Conservation (phyloP, 345 rosid genomes). For the Rubroshorea leprosula region DNA sequence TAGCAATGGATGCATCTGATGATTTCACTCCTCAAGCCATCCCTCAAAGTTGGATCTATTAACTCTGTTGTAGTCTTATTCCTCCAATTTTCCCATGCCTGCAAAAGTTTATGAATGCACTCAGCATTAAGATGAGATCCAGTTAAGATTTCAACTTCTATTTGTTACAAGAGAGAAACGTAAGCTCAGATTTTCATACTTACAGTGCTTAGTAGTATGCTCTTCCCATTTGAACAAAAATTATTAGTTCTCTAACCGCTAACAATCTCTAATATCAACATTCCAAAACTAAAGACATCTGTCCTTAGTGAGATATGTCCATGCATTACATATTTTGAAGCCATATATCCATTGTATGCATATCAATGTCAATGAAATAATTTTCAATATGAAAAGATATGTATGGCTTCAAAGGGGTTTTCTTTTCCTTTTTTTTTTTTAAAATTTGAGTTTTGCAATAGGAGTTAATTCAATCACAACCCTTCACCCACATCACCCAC, state of each 20-base stretch:
- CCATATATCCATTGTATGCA: constrained; percentile 38
- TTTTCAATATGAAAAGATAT: too few species aligned
- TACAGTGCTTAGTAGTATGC: constrained; percentile 36
- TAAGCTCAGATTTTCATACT: background rate
- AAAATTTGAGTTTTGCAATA: too few species aligned
- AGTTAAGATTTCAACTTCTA: too few species aligned
- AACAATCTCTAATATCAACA: constrained; percentile 40
- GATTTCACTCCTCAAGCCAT: constrained; percentile 21
- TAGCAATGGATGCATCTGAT: constrained; percentile 49
- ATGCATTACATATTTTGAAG: constrained; percentile 49
- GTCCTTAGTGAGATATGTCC: constrained; percentile 44
- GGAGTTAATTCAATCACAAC: too few species aligned
- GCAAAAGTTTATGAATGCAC: too few species aligned
- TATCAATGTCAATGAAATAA: background rate
- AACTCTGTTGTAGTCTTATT: constrained; percentile 26
- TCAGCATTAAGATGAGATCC: background rate
- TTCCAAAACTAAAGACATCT: constrained; percentile 56
- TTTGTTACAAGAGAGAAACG: too few species aligned
- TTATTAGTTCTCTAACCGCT: constrained; percentile 30
- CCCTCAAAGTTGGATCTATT: constrained; percentile 28
- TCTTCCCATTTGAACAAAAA: constrained; percentile 16
- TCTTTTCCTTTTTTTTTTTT: too few species aligned
- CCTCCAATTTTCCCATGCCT: constrained; percentile 62
- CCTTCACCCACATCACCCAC: too few species aligned
- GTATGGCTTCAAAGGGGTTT: too few species aligned